Evolutionary conservation across 2,329 filamentous ascomycete genomes (phyloP).

Genomic region (Thielaviopsis cerberus): DNA sequence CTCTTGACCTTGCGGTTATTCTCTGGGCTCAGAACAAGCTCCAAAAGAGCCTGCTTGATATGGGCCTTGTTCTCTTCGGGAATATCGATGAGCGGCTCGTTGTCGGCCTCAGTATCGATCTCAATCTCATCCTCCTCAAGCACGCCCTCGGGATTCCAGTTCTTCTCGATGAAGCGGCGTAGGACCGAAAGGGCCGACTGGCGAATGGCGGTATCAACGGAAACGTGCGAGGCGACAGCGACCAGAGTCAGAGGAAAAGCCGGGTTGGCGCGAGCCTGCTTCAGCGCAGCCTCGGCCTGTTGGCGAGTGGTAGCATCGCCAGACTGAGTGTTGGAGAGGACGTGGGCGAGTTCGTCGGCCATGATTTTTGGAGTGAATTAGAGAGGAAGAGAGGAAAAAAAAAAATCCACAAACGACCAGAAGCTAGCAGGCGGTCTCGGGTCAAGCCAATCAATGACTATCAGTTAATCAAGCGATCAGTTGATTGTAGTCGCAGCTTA

Average conservation of each 20-base stretch:
- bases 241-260: slow-evolving; percentile 65
- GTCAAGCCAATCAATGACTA: not conserved
- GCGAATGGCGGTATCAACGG: slow-evolving; percentile 55
- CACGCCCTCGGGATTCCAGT: slow-evolving; percentile 64
- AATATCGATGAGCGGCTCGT: slow-evolving; percentile 16
- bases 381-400: not conserved
- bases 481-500: not conserved
- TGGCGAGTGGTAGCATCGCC: slow-evolving; percentile 58
- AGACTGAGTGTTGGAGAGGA: slow-evolving; percentile 75
- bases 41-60: slow-evolving; percentile 55
- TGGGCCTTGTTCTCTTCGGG: slow-evolving; percentile 34
- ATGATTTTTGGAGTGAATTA: slow-evolving; percentile 27
- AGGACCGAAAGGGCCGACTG: slow-evolving; percentile 68
- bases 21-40: slow-evolving; percentile 54
- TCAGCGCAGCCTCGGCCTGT: slow-evolving; percentile 69
- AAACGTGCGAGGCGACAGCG: slow-evolving; percentile 60
- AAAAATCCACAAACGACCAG: not conserved
- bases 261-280: slow-evolving; percentile 46
- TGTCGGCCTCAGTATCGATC: slow-evolving; percentile 46
- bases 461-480: not conserved
- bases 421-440: not conserved
- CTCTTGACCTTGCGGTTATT: slow-evolving; percentile 74
- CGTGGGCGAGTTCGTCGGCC: slow-evolving; percentile 80
- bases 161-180: slow-evolving; percentile 64
- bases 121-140: slow-evolving; percentile 44